Evolutionary conservation across 768 basidiomycete species (phyloP).

Genomic region (Suillus occidentalis): DNA sequence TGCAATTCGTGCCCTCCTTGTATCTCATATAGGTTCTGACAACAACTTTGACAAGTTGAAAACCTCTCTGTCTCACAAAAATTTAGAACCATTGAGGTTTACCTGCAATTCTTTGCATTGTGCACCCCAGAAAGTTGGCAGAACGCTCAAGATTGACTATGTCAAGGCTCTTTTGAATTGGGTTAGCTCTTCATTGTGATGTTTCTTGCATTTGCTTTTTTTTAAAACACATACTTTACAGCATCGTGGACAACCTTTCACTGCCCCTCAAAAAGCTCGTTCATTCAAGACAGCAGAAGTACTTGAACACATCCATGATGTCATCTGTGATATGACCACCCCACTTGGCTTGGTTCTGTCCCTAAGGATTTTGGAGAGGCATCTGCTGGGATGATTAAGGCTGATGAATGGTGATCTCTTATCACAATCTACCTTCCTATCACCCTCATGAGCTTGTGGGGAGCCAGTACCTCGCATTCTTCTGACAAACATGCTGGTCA

Average conservation of each 20-base stretch:
- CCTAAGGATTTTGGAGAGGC: slow-evolving; percentile 20
- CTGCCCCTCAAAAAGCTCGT: no score
- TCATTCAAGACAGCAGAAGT: no score
- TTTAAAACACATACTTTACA: background rate
- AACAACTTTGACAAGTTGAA: background rate
- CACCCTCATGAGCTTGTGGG: no score
- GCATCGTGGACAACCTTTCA: background rate
- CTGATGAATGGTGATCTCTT: no score
- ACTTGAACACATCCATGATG: background rate
- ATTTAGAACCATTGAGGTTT: background rate
- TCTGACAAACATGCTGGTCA: no score
- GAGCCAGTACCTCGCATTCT: no score
- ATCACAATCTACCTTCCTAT: no score
- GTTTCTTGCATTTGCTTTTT: background rate
- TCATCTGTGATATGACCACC: background rate
- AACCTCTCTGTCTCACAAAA: background rate
- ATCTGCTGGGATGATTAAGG: background rate
- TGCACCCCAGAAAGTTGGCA: no score
- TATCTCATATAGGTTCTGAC: no score
- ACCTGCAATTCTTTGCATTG: no score
- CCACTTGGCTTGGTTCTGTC: slow-evolving; percentile 19
- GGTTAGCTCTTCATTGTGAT: background rate
- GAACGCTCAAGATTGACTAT: no score
- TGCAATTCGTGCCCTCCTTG: background rate
- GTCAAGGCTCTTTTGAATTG: background rate